Conservation (phyloP, 2,329 filamentous ascomycete genomes). For the Pseudogymnoascus sp. region DNA sequence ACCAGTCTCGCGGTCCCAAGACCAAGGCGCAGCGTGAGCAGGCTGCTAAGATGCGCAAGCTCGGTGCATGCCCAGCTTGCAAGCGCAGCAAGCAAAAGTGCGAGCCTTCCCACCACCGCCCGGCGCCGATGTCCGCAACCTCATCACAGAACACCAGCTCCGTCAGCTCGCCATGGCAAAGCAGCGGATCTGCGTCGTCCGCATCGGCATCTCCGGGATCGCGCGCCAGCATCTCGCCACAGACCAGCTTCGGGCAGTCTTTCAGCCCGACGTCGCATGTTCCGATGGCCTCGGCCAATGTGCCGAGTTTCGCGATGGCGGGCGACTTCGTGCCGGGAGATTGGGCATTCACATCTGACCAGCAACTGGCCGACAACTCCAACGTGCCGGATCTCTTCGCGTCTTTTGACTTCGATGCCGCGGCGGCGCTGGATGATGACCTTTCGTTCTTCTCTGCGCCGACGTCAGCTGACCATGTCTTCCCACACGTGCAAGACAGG, state of each 20-base stretch:
- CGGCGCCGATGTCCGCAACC: conserved; percentile 5
- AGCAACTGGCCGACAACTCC: background rate
- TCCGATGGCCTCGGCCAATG: background rate
- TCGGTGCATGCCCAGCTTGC: conserved; percentile 59
- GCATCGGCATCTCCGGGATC: background rate
- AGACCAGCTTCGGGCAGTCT: conserved; percentile 1
- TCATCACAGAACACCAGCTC: background rate
- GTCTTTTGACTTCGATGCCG: background rate
- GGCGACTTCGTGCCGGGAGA: background rate
- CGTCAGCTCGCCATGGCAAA: background rate
- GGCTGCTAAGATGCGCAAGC: conserved; percentile 57
- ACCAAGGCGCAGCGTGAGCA: conserved; percentile 61
- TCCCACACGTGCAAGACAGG: background rate
- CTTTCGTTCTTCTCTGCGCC: background rate
- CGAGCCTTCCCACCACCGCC: conserved; percentile 25
- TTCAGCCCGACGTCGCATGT: background rate
- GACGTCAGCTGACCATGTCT: background rate
- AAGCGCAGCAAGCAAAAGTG: conserved; percentile 46
- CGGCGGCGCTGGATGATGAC: background rate
- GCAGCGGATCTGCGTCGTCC: background rate
- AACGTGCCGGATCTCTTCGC: background rate
- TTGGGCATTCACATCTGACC: background rate
- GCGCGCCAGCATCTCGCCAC: background rate
- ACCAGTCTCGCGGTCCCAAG: conserved; percentile 53
- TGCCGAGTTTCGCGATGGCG: background rate